Conservation (phyloP, 768 basidiomycete species). For the Lactifluus hygrophoroides region DNA sequence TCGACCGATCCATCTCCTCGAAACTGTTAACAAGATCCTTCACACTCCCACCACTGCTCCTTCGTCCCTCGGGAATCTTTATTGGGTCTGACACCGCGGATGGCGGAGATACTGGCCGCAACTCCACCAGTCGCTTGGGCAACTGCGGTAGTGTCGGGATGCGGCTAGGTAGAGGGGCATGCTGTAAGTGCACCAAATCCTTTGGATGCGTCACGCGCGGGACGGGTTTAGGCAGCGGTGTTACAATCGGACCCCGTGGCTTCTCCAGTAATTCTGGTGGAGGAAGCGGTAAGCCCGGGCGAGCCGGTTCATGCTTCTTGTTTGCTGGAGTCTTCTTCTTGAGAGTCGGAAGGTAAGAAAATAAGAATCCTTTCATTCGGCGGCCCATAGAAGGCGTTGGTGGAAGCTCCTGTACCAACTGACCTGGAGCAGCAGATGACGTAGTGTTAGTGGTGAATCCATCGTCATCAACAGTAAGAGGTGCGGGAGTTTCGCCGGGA, state of each 20-base stretch:
- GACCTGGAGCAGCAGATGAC: background rate
- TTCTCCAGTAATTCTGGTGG: constrained; percentile 44
- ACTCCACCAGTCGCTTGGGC: constrained; percentile 47
- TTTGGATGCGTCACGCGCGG: constrained; percentile 46
- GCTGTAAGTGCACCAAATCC: constrained; percentile 56
- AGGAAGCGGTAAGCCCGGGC: constrained; percentile 44
- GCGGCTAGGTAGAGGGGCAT: constrained; percentile 36
- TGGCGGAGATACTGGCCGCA: constrained; percentile 40
- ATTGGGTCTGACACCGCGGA: constrained; percentile 24
- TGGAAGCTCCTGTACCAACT: background rate
- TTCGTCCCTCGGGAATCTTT: constrained; percentile 32
- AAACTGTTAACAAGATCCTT: constrained; percentile 62
- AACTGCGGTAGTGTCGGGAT: constrained; percentile 34
- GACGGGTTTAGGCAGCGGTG: constrained; percentile 45
- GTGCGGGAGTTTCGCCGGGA: background rate
- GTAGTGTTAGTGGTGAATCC: background rate
- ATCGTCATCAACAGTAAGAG: background rate
- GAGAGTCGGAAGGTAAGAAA: constrained; percentile 50
- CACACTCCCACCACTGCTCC: constrained; percentile 63
- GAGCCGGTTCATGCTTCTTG: constrained; percentile 20
- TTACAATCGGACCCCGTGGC: constrained; percentile 46
- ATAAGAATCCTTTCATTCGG: constrained; percentile 48
- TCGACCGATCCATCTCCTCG: constrained; percentile 38
- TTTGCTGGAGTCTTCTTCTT: constrained; percentile 31
- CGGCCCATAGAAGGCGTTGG: constrained; percentile 35